Evolutionary conservation across 2,329 filamentous ascomycete genomes (phyloP).

Genomic region (Saccharata proteae): DNA sequence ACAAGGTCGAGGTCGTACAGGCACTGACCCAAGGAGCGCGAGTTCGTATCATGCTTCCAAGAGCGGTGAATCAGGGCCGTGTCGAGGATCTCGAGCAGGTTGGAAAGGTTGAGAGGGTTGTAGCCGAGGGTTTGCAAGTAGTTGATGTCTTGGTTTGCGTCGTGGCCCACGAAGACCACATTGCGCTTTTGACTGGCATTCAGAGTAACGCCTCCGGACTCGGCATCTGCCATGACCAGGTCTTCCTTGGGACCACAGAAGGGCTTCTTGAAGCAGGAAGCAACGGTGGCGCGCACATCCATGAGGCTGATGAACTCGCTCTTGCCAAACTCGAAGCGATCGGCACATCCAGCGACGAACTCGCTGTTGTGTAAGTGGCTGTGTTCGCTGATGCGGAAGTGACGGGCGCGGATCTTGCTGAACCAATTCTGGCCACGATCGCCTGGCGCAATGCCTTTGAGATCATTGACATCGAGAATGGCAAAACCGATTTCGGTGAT

Average conservation of each 20-base stretch:
- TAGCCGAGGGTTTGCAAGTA: conserved; percentile 57
- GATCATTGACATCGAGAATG: conserved; percentile 57
- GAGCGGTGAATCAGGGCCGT: conserved; percentile 60
- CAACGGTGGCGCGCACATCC: conserved; percentile 35
- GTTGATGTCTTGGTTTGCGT: conserved; percentile 52
- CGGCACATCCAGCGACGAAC: conserved; percentile 62
- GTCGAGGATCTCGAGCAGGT: conserved; percentile 56
- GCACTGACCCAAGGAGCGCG: conserved; percentile 47
- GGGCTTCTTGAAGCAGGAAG: conserved; percentile 45
- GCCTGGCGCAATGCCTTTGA: conserved; percentile 48
- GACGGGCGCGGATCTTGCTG: conserved; percentile 51
- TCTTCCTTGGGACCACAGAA: conserved; percentile 38
- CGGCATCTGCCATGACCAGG: not conserved
- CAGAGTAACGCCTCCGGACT: not conserved
- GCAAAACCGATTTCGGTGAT: conserved; percentile 83
- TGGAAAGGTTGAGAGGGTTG: conserved; percentile 40
- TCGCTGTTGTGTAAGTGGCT: conserved; percentile 51
- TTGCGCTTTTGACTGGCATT: conserved; percentile 35
- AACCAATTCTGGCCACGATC: conserved; percentile 54
- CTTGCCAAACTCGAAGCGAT: conserved; percentile 58
- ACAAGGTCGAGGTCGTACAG: conserved; percentile 52
- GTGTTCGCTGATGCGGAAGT: conserved; percentile 67
- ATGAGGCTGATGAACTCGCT: conserved; percentile 43
- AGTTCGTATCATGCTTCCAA: conserved; percentile 41
- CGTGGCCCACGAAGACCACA: conserved; percentile 71